Evolutionary conservation across 2,329 filamentous ascomycete genomes (phyloP).

Genomic region (Verticillium zaregamsianum): DNA sequence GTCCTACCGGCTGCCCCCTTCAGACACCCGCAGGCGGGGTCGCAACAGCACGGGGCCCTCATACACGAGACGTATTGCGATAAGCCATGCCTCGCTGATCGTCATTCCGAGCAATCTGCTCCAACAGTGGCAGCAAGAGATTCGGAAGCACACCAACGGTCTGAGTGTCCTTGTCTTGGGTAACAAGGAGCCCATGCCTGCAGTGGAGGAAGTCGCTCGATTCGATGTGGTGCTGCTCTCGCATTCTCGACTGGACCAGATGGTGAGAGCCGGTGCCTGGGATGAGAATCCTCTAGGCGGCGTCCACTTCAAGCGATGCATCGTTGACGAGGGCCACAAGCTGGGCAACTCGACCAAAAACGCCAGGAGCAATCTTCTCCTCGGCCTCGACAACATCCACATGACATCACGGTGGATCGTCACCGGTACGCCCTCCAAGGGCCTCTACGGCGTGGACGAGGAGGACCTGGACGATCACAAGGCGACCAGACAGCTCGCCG

Average conservation of each 20-base stretch:
- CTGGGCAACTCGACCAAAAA: slow-evolving; percentile 62
- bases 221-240: slow-evolving; percentile 80
- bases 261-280: slow-evolving; percentile 32
- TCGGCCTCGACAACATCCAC: slow-evolving; percentile 48
- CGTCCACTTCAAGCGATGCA: slow-evolving; percentile 81
- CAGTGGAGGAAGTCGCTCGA: slow-evolving; percentile 49
- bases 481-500: slow-evolving; percentile 8
- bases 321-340: slow-evolving; percentile 88
- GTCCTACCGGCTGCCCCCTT: slow-evolving; percentile 51
- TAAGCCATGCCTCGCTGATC: slow-evolving; percentile 69
- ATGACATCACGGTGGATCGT: slow-evolving; percentile 82
- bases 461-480: slow-evolving; percentile 10
- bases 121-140: slow-evolving; percentile 79
- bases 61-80: slow-evolving; percentile 20
- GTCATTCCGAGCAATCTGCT: slow-evolving; percentile 81
- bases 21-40: slow-evolving; percentile 23
- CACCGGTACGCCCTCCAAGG: slow-evolving; percentile 83
- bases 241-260: slow-evolving; percentile 64
- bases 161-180: slow-evolving; percentile 62
- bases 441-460: slow-evolving; percentile 64
- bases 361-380: slow-evolving; percentile 51
- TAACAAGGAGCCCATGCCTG: background rate
- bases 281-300: slow-evolving; percentile 58
- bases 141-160: slow-evolving; percentile 68
- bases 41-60: background rate